These are phyloP conservation scores for Cryptosporidium andersoni DNA, from an alignment of 169 alveolate genomes.

Conservation along the genomic window DNA sequence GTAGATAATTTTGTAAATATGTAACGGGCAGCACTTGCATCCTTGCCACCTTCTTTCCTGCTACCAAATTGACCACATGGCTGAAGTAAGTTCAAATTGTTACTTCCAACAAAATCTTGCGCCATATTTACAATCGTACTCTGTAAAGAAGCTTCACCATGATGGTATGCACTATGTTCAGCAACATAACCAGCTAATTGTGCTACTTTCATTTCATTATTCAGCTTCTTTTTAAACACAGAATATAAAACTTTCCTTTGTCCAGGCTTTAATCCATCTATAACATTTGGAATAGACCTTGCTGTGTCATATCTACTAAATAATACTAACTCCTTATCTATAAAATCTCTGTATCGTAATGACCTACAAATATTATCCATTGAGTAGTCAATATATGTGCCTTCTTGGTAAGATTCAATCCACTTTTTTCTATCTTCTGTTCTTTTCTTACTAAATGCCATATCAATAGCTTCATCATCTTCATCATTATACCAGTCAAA, in stretches of 20 bases:
- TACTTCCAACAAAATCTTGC: conserved; percentile 97
- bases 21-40: conserved; percentile 95
- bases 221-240: conserved; percentile 94
- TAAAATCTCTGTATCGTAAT: conserved; percentile 91
- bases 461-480: conserved; percentile 95
- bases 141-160: conserved; percentile 97
- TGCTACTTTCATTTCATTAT: conserved; percentile 94
- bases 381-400: conserved; percentile 84
- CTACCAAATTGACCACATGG: conserved; percentile 99
- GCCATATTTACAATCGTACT: conserved; percentile 98
- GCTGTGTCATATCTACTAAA: conserved; percentile 96
- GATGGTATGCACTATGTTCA: conserved; percentile 99
- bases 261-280: conserved; percentile 99
- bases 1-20: conserved; percentile 89
- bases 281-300: conserved; percentile 96
- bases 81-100: conserved; percentile 86
- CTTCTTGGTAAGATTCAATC: conserved; percentile 79
- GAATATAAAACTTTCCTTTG: conserved; percentile 98
- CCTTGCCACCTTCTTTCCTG: conserved; percentile 97
- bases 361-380: conserved; percentile 69
- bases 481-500: conserved; percentile 87
- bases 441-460: conserved; percentile 97
- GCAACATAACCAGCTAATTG: conserved; percentile 94
- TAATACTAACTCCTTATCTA: conserved; percentile 97
- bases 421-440: conserved; percentile 98